These are phyloP conservation scores for Calonectria ilicicola DNA, from an alignment of 2,329 filamentous ascomycete species.

Conservation along the genomic window DNA sequence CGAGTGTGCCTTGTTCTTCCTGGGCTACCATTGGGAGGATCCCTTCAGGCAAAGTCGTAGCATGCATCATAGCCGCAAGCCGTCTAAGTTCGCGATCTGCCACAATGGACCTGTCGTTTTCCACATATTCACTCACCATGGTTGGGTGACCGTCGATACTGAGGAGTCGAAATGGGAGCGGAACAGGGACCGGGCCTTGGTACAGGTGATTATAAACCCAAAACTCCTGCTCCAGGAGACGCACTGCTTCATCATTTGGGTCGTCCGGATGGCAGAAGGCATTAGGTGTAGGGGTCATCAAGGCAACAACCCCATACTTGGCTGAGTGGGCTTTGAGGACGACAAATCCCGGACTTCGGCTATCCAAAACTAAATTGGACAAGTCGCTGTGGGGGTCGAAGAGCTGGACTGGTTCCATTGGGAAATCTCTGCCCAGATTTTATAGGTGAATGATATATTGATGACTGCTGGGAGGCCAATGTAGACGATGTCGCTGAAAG, in stretches of 20 bases:
- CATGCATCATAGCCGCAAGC: neutral
- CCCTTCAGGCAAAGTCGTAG: neutral
- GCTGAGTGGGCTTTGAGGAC: neutral
- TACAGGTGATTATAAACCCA: neutral
- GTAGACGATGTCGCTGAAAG: neutral
- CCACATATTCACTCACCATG: neutral
- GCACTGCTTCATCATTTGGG: neutral
- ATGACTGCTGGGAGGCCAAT: neutral
- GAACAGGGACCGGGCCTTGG: neutral
- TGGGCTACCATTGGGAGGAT: neutral
- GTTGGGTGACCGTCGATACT: neutral
- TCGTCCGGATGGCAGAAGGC: neutral
- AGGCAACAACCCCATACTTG: neutral
- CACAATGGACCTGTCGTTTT: neutral
- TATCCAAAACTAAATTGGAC: neutral
- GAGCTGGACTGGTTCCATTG: neutral
- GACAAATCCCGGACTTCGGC: neutral
- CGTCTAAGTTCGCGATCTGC: neutral
- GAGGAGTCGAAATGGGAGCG: neutral
- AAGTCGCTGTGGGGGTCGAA: neutral
- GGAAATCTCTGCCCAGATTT: too few species aligned
- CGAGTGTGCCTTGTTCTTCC: neutral
- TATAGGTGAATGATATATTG: neutral
- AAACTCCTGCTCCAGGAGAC: neutral
- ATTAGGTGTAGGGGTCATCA: neutral